Conservation (phyloP, 2,329 filamentous ascomycete species). For the Clonostachys byssicola region DNA sequence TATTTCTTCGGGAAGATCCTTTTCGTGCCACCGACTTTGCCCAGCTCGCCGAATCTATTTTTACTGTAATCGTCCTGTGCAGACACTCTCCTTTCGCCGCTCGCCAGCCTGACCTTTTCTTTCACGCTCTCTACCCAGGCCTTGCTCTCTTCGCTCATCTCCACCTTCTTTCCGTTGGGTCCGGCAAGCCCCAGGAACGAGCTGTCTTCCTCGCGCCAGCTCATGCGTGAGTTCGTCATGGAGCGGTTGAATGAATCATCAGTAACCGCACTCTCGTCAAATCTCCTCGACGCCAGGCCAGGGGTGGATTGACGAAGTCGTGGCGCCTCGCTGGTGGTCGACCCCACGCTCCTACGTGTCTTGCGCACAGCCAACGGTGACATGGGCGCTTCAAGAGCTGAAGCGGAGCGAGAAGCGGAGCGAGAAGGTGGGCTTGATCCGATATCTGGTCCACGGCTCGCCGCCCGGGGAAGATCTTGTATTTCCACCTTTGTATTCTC, state of each 20-base stretch:
- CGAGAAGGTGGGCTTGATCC: constrained; percentile 36
- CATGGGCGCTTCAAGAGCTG: constrained; percentile 31
- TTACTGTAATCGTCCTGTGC: constrained; percentile 10
- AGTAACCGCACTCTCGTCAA: constrained; percentile 28
- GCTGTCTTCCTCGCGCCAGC: constrained; percentile 56
- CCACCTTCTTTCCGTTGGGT: constrained; percentile 59
- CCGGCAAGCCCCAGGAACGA: constrained; percentile 65
- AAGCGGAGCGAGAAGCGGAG: constrained; percentile 35
- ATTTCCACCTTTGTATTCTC: constrained; percentile 55
- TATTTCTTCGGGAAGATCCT: constrained; percentile 56
- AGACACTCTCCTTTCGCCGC: constrained; percentile 45
- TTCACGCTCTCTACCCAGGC: constrained; percentile 83
- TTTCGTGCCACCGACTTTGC: constrained; percentile 69
- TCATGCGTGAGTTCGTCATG: constrained; percentile 45
- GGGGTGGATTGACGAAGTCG: constrained; percentile 31
- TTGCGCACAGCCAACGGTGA: constrained; percentile 52
- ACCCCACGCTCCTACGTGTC: constrained; percentile 40
- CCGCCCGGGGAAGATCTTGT: constrained; percentile 37
- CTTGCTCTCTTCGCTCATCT: constrained; percentile 68
- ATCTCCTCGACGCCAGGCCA: constrained; percentile 5
- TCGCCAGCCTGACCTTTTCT: constrained; percentile 71
- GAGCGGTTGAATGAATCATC: constrained; percentile 23
- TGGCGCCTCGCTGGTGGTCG: constrained; percentile 20
- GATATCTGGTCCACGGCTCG: constrained; percentile 10
- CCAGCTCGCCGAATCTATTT: constrained; percentile 62